Evolutionary conservation across 176 grass and related monocot species (phyloP), one percentile per base, ranked within the genome.

Genomic region (Raddia guianensis): DNA sequence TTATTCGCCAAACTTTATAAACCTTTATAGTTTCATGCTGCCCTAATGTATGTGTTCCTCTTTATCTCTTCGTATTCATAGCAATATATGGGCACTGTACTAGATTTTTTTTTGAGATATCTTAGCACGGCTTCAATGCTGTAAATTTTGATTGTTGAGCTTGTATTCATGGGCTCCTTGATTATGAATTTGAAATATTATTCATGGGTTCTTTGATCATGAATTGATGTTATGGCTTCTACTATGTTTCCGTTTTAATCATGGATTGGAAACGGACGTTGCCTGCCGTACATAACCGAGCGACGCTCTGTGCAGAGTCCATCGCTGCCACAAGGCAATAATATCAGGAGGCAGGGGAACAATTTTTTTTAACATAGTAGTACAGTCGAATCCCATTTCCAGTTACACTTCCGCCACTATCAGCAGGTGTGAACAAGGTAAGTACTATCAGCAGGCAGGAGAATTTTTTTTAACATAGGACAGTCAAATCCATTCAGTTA

Each of bases 401-500:
- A 27, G 27, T 27, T 27, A 27, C 27, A 27, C 27, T 27, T 27
- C 27, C 27, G 27, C 27, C 27, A 27, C 45, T 53, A 63, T 50
- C 68, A 33, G 14, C 33, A 14, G 37, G 37, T 50, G 14, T 21
- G 37, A 66, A 72, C 46, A 48, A 46, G 46, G 19, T 2, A 67
- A 57, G 40, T 56, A 5, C 8, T 59, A 21, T 21, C 13, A 48
- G 5, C 4, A 48, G 6, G 46, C 46, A 33, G 32, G 62, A 65
- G 27, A 27, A 27, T 27, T 27, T 27, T 27, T 48, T 79, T 79
- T 10, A 63, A 63, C 63, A 70, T 49, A 67, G 77, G 59, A 76
- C 87, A 76, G 2, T 44, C 21, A 37, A 71, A 46, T 49, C 51
- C 9, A 49, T 76, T 70, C 49, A 71, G 82, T 12, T 49, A 70